Base-by-base conservation (phyloP, 2,329 filamentous ascomycete species). In the Pestalotiopsis fici region DNA sequence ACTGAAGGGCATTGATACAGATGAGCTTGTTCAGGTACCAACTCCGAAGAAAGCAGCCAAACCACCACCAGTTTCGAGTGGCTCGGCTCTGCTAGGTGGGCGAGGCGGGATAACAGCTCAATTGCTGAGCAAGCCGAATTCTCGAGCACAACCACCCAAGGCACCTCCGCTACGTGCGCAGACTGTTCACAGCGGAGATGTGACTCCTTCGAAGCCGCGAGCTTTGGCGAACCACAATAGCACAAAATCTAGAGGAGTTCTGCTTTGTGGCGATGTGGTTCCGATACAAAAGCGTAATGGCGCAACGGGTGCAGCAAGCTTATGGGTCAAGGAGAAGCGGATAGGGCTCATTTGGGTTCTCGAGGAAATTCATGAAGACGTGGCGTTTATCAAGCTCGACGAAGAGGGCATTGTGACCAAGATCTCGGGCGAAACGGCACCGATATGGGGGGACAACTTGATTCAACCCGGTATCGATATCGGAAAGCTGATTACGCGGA, bases 261-360 rank as follows among this genome's bases (percentile, higher is more conserved):
- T 99, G 64, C 86, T 99, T 1, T 99, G 96, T 73, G 96, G 96
- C 56, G 96, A 99, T 78, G 95, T 99, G n/a, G 94, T 99, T 21
- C 96, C 96, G 0, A 99, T 99, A 68, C 93, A 95, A 78, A 99
- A 98, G 80, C 90, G 96, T 69, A 97, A 99, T 74, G 96, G 96
- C 3, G 88, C 91, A 12, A 95, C 91, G 4, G 96, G 96, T 2
- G 95, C 96, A 67, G 96, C 96, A 47, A 98, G 95, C 79, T 83
- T 99, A 50, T 99, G 96, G 96, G 96, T 99, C 3, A 99, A 99
- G 82, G 96, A 99, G 79, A 99, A 99, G 80, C 89, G 91, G 61
- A 90, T 94, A 64, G 95, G 95, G 11, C 82, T 99, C 68, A 98
- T 99, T 68, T 99, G 96, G 96, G 96, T 99, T 9, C 82, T 99